phyloP scores from a whole-genome alignment of 2,329 filamentous ascomycete species.

The Zalaria sp. region DNA sequence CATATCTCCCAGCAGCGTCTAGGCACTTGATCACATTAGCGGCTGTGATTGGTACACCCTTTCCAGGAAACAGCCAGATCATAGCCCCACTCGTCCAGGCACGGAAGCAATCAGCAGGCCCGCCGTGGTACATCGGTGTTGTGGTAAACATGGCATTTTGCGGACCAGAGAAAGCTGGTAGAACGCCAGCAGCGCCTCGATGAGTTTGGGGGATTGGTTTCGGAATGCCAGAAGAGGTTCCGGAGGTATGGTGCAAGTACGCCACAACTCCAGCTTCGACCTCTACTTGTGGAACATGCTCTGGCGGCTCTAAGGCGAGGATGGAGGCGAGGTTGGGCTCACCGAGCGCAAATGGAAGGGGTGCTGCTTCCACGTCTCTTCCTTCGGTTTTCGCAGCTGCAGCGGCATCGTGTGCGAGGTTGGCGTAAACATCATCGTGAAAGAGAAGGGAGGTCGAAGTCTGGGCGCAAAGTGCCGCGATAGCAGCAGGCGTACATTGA shows the following conservation, averaged over 20 bases:
- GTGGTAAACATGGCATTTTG: constrained; percentile 45
- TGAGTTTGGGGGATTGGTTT: constrained; percentile 49
- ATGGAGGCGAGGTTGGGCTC: constrained; percentile 1
- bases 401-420: constrained; percentile 17
- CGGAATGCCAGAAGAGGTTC: constrained; percentile 48
- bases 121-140: constrained; percentile 52
- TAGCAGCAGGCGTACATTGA: constrained; percentile 30
- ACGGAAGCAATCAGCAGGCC: constrained; percentile 47
- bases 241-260: constrained; percentile 50
- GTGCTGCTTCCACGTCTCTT: constrained; percentile 2
- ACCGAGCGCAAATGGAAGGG: constrained; percentile 7
- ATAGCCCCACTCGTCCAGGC: constrained; percentile 45
- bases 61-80: constrained; percentile 50
- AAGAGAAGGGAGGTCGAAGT: constrained; percentile 32
- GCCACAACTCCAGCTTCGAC: constrained; percentile 29
- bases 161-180: constrained; percentile 31
- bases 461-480: constrained; percentile 37
- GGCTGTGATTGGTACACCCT: constrained; percentile 40
- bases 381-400: constrained; percentile 7
- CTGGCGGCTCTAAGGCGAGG: neutral
- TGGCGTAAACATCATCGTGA: constrained; percentile 27
- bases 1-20: constrained; percentile 16
- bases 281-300: neutral
- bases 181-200: constrained; percentile 38
- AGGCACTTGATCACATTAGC: constrained; percentile 38